Evolutionary conservation across 805 yeast species (phyloP).

Genomic region (Kuraishia hungarica): DNA sequence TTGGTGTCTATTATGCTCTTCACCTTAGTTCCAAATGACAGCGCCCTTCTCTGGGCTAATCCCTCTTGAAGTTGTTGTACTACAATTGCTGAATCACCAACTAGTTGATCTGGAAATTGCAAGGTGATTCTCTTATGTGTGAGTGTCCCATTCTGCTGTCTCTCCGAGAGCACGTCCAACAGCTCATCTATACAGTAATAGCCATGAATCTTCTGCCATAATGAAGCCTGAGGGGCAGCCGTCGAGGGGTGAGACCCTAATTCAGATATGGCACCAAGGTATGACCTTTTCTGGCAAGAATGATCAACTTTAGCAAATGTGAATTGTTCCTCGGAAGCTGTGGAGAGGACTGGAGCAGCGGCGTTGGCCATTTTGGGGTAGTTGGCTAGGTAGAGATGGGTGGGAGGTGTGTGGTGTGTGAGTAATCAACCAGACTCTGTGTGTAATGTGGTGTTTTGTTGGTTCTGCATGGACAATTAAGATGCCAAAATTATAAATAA

Average conservation of each 20-base stretch:
- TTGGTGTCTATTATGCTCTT: not conserved
- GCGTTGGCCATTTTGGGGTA: constrained; percentile 13
- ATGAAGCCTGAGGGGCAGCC: constrained; percentile 18
- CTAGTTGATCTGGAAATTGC: constrained; percentile 82
- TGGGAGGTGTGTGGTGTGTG: no score
- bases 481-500: no score
- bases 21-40: constrained; percentile 1
- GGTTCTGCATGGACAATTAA: not conserved
- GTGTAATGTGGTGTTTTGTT: no score
- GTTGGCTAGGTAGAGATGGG: no score
- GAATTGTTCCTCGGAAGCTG: constrained; percentile 56
- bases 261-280: constrained; percentile 14
- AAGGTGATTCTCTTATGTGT: constrained; percentile 54
- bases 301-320: constrained; percentile 24
- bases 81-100: constrained; percentile 72
- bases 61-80: constrained; percentile 41
- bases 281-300: constrained; percentile 15
- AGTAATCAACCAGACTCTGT: no score
- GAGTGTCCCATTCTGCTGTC: constrained; percentile 17
- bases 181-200: constrained; percentile 36
- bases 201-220: not conserved
- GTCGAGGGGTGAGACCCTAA: constrained; percentile 20
- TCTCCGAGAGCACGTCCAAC: constrained; percentile 13
- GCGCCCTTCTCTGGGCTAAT: constrained; percentile 10
- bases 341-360: constrained; percentile 74